Evolutionary conservation across 106 monocot species (phyloP), one percentile per base, ranked within the genome.

Genomic region (Allium cepa): DNA sequence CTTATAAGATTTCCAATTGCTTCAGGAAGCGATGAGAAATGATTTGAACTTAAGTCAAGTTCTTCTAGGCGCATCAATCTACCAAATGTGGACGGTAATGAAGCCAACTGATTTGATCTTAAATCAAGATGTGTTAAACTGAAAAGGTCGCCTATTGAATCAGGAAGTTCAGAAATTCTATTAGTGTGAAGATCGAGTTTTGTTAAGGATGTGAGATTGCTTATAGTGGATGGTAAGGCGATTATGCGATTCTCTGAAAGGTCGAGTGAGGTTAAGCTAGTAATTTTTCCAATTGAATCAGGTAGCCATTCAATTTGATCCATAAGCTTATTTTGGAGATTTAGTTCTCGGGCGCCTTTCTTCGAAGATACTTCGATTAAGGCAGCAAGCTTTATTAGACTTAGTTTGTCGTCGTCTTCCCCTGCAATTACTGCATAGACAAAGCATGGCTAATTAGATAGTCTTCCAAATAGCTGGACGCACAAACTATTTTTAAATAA

Each of bases 31-130:
- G 50, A 17, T 0, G 62, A 63, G 7, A 85, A 46, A 10, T 26
- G 69, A 46, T 85, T 85, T 7, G 71, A 74, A 59, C 85, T 81
- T 71, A 85, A 49, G 59, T 85, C 80, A 62, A 85, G 80, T n/a
- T 85, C 77, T 60, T 28, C 73, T n/a, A 85, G 74, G 17, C 18
- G 53, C 17, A 17, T 56, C 74, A 85, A 57, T 52, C 71, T 75
- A 46, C 85, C 71, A 63, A 85, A n/a, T 15, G 74, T 72, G 12
- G 80, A 71, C 1, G 85, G 85, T 17, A 85, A 61, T 8, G 71
- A 70, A 62, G 57, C 60, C 18, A 85, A 61, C 9, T 78, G 74
- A 60, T 85, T 85, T 48, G 68, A 77, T 45, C 62, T 70, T 7
- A 85, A 48, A 51, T 80, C 64, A 13, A 85, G 74, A 26, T 69